These are phyloP conservation scores for Beauveria medogensis DNA, from an alignment of 2,329 filamentous ascomycete genomes.

Conservation along the genomic window DNA sequence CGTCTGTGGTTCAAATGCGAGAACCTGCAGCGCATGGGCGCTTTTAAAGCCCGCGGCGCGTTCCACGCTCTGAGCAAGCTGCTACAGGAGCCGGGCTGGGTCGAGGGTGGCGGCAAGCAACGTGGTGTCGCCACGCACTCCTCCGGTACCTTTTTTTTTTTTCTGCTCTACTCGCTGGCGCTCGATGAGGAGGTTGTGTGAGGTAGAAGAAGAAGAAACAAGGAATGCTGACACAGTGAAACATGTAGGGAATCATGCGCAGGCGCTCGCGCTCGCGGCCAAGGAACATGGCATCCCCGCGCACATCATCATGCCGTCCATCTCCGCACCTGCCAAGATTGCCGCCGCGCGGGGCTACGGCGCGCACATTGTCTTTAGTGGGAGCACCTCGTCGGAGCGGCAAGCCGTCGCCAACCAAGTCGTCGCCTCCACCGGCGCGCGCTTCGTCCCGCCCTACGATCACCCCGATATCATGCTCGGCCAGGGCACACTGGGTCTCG, in stretches of 20 bases:
- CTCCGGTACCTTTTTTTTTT: slow-evolving; percentile 50
- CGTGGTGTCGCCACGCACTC: slow-evolving; percentile 85
- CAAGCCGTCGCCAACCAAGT: slow-evolving; percentile 68
- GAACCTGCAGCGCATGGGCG: slow-evolving; percentile 82
- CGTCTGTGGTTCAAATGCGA: slow-evolving; percentile 92
- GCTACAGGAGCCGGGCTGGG: slow-evolving; percentile 52
- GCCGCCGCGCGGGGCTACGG: slow-evolving; percentile 73
- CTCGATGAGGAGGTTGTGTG: too few relatives aligned
- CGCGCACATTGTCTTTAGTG: slow-evolving; percentile 71
- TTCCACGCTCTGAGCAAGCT: slow-evolving; percentile 76
- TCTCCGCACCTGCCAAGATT: slow-evolving; percentile 79
- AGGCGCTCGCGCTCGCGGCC: slow-evolving; percentile 83
- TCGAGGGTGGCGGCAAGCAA: slow-evolving; percentile 48
- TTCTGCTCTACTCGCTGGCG: too few relatives aligned
- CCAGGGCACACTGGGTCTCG: slow-evolving; percentile 82
- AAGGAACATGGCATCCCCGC: slow-evolving; percentile 64
- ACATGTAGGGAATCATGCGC: slow-evolving; percentile 76
- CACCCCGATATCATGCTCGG: slow-evolving; percentile 87
- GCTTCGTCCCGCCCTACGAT: slow-evolving; percentile 83
- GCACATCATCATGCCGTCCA: slow-evolving; percentile 87
- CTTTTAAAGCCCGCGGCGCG: slow-evolving; percentile 86
- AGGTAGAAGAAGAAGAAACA: too few relatives aligned
- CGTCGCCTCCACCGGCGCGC: slow-evolving; percentile 62
- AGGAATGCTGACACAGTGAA: neutral
- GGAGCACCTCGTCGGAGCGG: slow-evolving; percentile 70